Conservation (phyloP, 2,329 filamentous ascomycete species). For the Aspergillus awamori region DNA sequence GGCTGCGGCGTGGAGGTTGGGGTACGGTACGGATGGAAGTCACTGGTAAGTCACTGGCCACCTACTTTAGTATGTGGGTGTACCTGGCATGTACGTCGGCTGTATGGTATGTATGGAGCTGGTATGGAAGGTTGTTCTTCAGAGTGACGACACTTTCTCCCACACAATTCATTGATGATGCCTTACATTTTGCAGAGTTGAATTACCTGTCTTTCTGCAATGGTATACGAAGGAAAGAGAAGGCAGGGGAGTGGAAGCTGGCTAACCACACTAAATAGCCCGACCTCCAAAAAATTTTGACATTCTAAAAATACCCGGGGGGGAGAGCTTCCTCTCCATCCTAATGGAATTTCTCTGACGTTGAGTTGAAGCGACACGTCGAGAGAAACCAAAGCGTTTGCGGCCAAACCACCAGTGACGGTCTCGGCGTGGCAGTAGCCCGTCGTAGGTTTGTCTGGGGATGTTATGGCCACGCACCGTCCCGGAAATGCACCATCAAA, state of each 20-base stretch:
- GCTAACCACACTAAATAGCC: no score
- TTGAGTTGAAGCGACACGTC: slow-evolving; percentile 16
- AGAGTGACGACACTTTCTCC: neutral
- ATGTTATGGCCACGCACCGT: slow-evolving; percentile 12
- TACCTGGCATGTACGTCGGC: neutral
- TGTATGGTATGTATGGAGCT: neutral
- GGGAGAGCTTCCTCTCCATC: neutral
- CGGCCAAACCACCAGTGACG: slow-evolving; percentile 11
- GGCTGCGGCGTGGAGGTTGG: neutral
- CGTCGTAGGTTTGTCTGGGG: neutral
- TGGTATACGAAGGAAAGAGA: no score
- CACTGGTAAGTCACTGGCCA: no score
- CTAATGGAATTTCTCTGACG: neutral
- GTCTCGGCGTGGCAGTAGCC: slow-evolving; percentile 12
- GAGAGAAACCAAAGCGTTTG: slow-evolving; percentile 20
- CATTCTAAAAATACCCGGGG: neutral
- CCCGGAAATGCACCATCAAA: slow-evolving; percentile 1
- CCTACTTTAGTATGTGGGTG: neutral
- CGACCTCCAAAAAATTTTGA: neutral
- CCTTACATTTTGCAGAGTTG: neutral
- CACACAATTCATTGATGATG: neutral
- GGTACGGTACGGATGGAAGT: neutral
- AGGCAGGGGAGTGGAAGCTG: no score
- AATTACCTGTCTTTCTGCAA: neutral
- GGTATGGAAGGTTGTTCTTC: neutral